Percentiles rank a stretch among this genome's conserved stretches.
phyloP scores from a whole-genome alignment of 441 rosid genomes.

The Viola pubescens region DNA sequence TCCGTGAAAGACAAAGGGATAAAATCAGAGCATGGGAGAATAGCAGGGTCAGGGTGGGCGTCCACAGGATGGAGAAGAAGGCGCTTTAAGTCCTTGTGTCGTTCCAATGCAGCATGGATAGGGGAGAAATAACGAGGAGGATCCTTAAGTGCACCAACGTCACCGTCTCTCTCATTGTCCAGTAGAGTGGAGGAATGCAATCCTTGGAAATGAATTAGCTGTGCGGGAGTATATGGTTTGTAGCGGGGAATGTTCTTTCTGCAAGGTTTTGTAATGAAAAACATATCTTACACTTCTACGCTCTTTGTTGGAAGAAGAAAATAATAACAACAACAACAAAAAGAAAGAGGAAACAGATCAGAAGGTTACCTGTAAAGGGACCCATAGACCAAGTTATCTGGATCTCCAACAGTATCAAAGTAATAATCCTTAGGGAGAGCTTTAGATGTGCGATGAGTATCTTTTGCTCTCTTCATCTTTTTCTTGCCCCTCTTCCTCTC shows the following conservation, averaged over 20 bases:
- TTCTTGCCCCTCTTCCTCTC: conserved; percentile 26
- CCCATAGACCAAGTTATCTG: conserved; percentile 76
- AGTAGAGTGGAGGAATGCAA: conserved; percentile 28
- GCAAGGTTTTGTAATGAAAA: conserved; percentile 22
- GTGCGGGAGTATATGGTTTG: conserved; percentile 38
- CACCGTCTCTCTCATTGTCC: conserved; percentile 52
- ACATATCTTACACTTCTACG: too few relatives aligned
- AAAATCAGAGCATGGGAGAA: conserved; percentile 36
- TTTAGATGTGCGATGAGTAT: conserved; percentile 31
- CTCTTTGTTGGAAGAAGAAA: not conserved
- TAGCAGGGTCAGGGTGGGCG: conserved; percentile 18
- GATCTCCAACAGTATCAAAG: conserved; percentile 83
- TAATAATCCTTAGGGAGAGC: conserved; percentile 62
- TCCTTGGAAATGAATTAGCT: conserved; percentile 29
- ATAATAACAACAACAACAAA: not conserved
- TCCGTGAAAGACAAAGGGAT: conserved; percentile 45
- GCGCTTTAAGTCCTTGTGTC: conserved; percentile 54
- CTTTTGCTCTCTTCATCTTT: conserved; percentile 31
- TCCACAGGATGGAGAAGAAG: conserved; percentile 37
- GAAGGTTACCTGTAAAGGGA: conserved; percentile 57
- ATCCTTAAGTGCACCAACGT: conserved; percentile 54
- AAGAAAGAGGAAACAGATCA: not conserved
- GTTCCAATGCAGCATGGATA: conserved; percentile 62
- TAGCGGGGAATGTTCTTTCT: conserved; percentile 88
- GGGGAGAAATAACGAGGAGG: conserved; percentile 83